Conservation (phyloP, 257 asterid species). For the Buddleja alternifolia region DNA sequence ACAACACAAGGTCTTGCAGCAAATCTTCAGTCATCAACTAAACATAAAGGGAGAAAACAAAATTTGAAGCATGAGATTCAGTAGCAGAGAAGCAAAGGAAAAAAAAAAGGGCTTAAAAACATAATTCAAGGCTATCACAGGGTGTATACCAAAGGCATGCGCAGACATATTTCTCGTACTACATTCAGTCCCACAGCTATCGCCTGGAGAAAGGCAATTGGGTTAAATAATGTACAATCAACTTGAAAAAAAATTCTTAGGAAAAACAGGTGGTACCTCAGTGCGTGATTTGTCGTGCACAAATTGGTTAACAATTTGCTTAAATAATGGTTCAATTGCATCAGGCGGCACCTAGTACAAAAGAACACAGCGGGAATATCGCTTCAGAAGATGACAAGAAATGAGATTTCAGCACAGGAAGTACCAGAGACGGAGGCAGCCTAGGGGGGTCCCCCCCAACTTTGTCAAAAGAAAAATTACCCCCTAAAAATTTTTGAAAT, state of each 20-base stretch:
- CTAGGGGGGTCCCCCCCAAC: too few relatives aligned
- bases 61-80: conserved; percentile 3
- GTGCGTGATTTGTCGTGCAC: conserved; percentile 91
- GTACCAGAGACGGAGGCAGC: too few relatives aligned
- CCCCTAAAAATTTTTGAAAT: too few relatives aligned
- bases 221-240: conserved; percentile 14
- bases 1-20: conserved; percentile 94
- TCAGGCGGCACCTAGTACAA: conserved; percentile 90
- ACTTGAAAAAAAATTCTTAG: background rate
- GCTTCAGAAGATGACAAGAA: conserved; percentile 19
- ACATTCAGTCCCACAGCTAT: conserved; percentile 87
- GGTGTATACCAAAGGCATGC: conserved; percentile 90
- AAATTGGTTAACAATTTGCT: conserved; percentile 92
- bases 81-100: background rate
- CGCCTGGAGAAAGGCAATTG: conserved; percentile 51
- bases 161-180: conserved; percentile 90
- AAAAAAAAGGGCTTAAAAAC: background rate
- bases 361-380: conserved; percentile 22
- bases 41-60: conserved; percentile 25
- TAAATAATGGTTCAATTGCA: conserved; percentile 90
- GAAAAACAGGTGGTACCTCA: conserved; percentile 59
- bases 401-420: conserved; percentile 13
- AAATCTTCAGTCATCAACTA: conserved; percentile 99
- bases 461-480: too few relatives aligned
- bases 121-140: conserved; percentile 25